Base-by-base conservation (phyloP, 352 stramenopile species). In the Phytophthora agathidicida region DNA sequence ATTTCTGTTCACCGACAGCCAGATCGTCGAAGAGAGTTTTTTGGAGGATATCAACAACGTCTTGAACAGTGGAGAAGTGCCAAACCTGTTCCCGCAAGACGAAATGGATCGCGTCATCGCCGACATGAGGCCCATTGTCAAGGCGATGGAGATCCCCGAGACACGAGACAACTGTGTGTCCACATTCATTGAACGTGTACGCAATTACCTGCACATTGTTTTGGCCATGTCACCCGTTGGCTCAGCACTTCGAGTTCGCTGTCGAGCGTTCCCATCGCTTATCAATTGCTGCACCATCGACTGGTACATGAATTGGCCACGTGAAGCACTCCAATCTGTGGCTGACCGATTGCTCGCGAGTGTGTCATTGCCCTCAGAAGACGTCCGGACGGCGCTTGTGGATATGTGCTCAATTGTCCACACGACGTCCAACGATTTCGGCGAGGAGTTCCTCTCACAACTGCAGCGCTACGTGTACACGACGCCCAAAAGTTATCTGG, bases 261-360 rank as follows among this genome's bases (percentile, higher is more conserved):
- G 94, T 54, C 80, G 96, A 3, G 89, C 96, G 4, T 98, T 98
- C 51, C 95, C 95, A 2, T 97, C 92, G 10, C 69, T 98, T 3
- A 98, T 98, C 48, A 98, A 98, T 65, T 98, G 94, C 67, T 98
- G 90, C 44, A 98, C 95, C 0, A 98, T 98, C 49, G 94, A 98
- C 63, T 98, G 95, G 93, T 94, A 93, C 69, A 96, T 98, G 76
- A 93, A 94, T 33, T 98, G 96, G 96, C 94, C 96, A 0, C 81
- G 89, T 23, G 85, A 96, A 32, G 96, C 96, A 2, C 72, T 98
- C 6, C 71, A 97, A 32, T 96, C 86, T 8, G 95, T 98, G 2
- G 94, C 95, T 0, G 69, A 95, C 28, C 80, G 89, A 0, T 74
- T 98, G 31, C 73, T 98, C 0, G 83, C 88, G 2, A 83, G 86